Conservation (phyloP, 1,284 basidiomycete genomes). For the Leucocoprinus gongylophorus region DNA sequence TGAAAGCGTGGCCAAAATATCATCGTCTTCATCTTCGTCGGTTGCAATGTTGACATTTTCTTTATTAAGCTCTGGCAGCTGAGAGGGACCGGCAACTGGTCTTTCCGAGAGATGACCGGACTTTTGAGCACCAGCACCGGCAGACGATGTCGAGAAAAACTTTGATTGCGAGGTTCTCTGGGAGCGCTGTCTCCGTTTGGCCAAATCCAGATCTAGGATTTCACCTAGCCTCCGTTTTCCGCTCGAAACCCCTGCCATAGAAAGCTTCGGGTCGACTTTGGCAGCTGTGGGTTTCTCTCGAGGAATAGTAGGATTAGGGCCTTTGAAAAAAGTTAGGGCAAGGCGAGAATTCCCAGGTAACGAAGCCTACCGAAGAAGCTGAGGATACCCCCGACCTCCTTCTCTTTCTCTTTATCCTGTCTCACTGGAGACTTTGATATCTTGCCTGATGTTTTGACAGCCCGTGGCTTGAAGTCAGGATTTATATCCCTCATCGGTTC, state of each 20-base stretch:
- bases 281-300: conserved; percentile 20
- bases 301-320: conserved; percentile 41
- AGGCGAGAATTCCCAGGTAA: conserved; percentile 8
- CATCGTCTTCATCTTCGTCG: conserved; percentile 34
- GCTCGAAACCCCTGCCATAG: conserved; percentile 46
- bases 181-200: conserved; percentile 41
- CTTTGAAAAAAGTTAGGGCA: conserved; percentile 26
- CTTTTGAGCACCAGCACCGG: conserved; percentile 11
- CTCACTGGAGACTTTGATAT: conserved; percentile 20
- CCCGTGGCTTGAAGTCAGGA: conserved; percentile 54
- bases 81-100: conserved; percentile 36
- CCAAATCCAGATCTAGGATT: conserved; percentile 58
- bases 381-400: conserved; percentile 36
- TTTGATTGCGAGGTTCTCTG: conserved; percentile 28
- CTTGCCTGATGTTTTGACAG: conserved; percentile 21
- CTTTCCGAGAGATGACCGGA: conserved; percentile 10
- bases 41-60: conserved; percentile 34
- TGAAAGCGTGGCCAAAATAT: conserved; percentile 28
- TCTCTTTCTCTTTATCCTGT: conserved; percentile 39
- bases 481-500: conserved; percentile 76
- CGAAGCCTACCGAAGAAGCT: conserved; percentile 55
- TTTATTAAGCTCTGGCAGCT: conserved; percentile 32
- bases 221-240: conserved; percentile 68
- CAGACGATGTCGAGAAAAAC: conserved; percentile 28
- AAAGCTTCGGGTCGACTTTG: conserved; percentile 10